Percentiles rank a stretch among this genome's conserved stretches.
phyloP scores from a whole-genome alignment of 1,284 basidiomycete genomes.

The Nidula niveotomentosa region DNA sequence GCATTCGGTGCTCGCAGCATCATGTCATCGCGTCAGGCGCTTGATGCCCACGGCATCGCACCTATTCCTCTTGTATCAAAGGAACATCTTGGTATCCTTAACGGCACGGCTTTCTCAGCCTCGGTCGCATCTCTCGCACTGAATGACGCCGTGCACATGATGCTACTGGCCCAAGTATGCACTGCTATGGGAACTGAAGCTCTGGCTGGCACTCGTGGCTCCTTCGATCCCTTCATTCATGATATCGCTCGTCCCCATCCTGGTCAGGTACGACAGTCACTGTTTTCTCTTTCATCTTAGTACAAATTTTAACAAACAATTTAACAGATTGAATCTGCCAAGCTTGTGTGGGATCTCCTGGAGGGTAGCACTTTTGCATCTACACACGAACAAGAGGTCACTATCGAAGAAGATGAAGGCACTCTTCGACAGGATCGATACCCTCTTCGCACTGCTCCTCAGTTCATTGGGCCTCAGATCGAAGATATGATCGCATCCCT shows the following conservation, averaged over 20 bases:
- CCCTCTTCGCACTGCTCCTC: conserved; percentile 74
- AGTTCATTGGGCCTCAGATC: conserved; percentile 83
- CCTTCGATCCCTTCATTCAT: conserved; percentile 83
- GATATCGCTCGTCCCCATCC: conserved; percentile 81
- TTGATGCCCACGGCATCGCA: conserved; percentile 61
- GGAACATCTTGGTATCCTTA: conserved; percentile 79
- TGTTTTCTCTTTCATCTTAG: conserved; percentile 1
- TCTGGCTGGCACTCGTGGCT: conserved; percentile 68
- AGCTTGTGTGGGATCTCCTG: conserved; percentile 67
- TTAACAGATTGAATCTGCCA: conserved; percentile 64
- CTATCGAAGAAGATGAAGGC: conserved; percentile 54
- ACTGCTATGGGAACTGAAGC: conserved; percentile 89
- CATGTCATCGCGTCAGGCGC: conserved; percentile 64
- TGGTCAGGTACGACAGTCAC: conserved; percentile 58
- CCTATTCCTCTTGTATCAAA: conserved; percentile 77
- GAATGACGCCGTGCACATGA: conserved; percentile 73
- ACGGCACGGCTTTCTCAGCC: conserved; percentile 83
- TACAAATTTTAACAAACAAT: conserved; percentile 4
- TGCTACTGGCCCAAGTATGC: conserved; percentile 70
- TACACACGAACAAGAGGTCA: conserved; percentile 60
- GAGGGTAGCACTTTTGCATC: conserved; percentile 71
- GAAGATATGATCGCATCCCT: conserved; percentile 73
- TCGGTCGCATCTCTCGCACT: conserved; percentile 64
- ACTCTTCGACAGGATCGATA: conserved; percentile 76
- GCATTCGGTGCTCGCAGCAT: conserved; percentile 53